phyloP scores from a whole-genome alignment of 2,329 filamentous ascomycete genomes.

The Aaosphaeria arxii region DNA sequence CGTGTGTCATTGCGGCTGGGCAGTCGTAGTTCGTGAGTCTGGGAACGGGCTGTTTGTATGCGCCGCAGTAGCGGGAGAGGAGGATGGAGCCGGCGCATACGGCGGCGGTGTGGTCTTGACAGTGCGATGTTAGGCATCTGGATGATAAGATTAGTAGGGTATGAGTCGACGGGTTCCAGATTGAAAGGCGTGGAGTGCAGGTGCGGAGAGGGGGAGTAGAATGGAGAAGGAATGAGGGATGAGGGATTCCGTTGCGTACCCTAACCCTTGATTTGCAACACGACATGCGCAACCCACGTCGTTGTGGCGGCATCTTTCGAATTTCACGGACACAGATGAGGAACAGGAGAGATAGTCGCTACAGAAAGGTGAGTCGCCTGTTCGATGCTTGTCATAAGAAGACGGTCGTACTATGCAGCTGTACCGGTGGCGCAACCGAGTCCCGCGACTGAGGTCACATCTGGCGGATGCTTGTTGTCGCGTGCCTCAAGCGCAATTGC shows the following conservation, averaged over 20 bases:
- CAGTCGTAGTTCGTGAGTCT: neutral
- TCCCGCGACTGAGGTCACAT: slow-evolving; percentile 7
- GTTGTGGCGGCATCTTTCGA: slow-evolving; percentile 9
- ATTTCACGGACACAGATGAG: slow-evolving; percentile 6
- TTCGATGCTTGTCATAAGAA: neutral
- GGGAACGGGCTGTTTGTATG: neutral
- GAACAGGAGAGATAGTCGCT: slow-evolving; percentile 14
- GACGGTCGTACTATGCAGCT: slow-evolving; percentile 3
- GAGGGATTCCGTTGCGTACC: slow-evolving; percentile 1
- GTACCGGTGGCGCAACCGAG: slow-evolving; percentile 9
- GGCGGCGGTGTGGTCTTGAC: neutral
- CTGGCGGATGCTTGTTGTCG: neutral
- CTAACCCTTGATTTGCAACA: slow-evolving; percentile 8
- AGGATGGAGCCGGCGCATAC: slow-evolving; percentile 1
- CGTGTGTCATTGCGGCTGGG: neutral
- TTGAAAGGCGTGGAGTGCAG: neutral
- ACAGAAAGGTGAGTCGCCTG: neutral
- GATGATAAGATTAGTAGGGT: neutral
- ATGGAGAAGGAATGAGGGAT: neutral
- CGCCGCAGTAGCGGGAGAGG: neutral
- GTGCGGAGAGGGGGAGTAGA: neutral
- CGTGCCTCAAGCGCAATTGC: neutral
- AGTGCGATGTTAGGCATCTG: slow-evolving; percentile 1
- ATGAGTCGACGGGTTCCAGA: neutral
- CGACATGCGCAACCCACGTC: slow-evolving; percentile 11